Evolutionary conservation across 2,329 filamentous ascomycete species (phyloP), one percentile per base, ranked within the genome.

Genomic region (Dothiorella sarmentorum): DNA sequence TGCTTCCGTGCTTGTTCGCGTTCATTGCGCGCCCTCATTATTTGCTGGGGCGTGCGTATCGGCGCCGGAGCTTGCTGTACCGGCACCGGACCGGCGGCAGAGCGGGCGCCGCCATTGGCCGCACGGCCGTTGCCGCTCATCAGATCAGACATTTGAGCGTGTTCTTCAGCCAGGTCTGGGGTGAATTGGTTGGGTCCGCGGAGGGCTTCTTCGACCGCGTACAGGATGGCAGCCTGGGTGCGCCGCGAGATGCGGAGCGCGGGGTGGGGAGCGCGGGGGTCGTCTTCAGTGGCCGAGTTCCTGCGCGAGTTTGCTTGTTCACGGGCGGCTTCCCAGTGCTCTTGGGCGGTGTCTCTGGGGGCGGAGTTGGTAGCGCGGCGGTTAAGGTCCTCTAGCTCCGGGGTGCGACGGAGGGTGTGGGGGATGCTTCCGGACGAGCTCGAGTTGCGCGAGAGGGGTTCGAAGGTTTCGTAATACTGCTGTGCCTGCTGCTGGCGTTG

Each of bases 141-240:
- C 66, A 96, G 80, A 73, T 96, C 92, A 66, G 92, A 89, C 92
- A 99, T 97, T 68, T 85, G 84, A 66, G 92, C 90, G 82, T 90
- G 88, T 78, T 96, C 90, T 80, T 99, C 94, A 61, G 87, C 82
- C 65, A 87, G 77, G 74, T 96, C 91, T 22, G 89, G 82, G 7
- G 91, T 95, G 75, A 97, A 95, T 49, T 85, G 79, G 64, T 91
- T 83, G 2, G 93, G 91, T 45, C 87, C 84, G 65, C 92, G 88
- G 65, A 97, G 82, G 35, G 90, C 91, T 78, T 95, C 91, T 78
- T 97, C 92, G 59, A 97, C 84, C 35, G 91, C 86, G 79, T 89
- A 97, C 67, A 96, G 87, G 71, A 99, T 92, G 35, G 94, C 93
- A 73, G 89, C 90, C 63, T 90, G 89, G 45, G 91, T 96, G 64